Evolutionary conservation across 352 stramenopile genomes (phyloP).

Genomic region (Pythium grandisporangium): DNA sequence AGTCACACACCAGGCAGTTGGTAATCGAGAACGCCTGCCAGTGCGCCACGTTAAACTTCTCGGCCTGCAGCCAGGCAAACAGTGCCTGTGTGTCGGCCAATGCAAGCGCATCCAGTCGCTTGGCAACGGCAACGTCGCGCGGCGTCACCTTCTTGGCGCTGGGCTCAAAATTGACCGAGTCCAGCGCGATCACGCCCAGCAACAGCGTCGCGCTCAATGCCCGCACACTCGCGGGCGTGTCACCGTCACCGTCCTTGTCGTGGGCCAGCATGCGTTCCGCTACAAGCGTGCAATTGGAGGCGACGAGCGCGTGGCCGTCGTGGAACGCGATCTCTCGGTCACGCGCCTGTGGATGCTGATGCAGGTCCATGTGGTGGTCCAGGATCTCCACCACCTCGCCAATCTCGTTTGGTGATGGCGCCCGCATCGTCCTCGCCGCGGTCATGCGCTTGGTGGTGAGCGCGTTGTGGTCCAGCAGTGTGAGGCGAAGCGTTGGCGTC

Average conservation of each 20-base stretch:
- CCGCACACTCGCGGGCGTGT: slow-evolving; percentile 9
- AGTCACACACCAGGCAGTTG: slow-evolving; percentile 71
- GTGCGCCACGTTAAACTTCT: slow-evolving; percentile 57
- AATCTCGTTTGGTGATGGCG: no score
- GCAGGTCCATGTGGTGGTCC: slow-evolving; percentile 69
- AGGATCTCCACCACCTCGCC: slow-evolving; percentile 59
- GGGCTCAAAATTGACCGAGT: slow-evolving; percentile 73
- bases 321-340: slow-evolving; percentile 60
- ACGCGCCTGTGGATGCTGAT: slow-evolving; percentile 24
- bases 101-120: slow-evolving; percentile 27
- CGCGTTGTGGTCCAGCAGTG: slow-evolving; percentile 71
- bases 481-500: slow-evolving; percentile 18
- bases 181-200: slow-evolving; percentile 67
- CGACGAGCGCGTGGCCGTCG: slow-evolving; percentile 53
- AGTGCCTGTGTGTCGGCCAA: slow-evolving; percentile 33
- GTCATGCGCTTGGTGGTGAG: slow-evolving; percentile 50
- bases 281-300: slow-evolving; percentile 73
- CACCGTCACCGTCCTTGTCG: slow-evolving; percentile 1
- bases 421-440: neutral
- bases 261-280: slow-evolving; percentile 35
- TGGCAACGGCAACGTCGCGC: slow-evolving; percentile 31
- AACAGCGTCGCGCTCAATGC: slow-evolving; percentile 60
- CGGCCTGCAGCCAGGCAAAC: slow-evolving; percentile 56
- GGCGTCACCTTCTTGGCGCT: slow-evolving; percentile 70
- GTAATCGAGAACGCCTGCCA: slow-evolving; percentile 51